Base-by-base conservation (phyloP, 306 rosid genomes). In the Erythrophleum fordii region DNA sequence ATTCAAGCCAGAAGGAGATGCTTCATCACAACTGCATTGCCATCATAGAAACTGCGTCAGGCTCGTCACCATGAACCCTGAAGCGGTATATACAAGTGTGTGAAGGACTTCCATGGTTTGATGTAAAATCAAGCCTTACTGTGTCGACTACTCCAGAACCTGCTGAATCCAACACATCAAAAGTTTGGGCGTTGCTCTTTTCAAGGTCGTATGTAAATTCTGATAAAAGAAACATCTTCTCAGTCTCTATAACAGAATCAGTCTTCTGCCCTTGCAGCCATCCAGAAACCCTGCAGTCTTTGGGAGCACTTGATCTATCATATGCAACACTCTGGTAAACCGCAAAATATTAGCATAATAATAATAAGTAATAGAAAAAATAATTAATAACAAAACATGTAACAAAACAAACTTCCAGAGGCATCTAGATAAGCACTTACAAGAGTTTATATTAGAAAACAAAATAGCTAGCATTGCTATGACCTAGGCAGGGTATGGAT, bases 161-260 rank as follows among this genome's bases (percentile, higher is more conserved):
- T 1, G 86, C 81, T 4, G 91, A 87, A 58, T 80, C 83, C 81
- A 86, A 46, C 60, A 90, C 88, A 49, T 86, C 61, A 81, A 86
- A 89, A 51, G 98, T 96, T 85, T 96, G 99, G 37, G 98, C 99
- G 82, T 96, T 93, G 91, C 97, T 93, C 86, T 87, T 96, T 86
- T 90, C 95, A 22, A 96, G 98, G 79, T 93, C 97, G 34, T 93
- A 96, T 3, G 86, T 83, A 41, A 96, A 89, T 76, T 96, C 97
- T 3, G 90, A 35, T 37, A 96, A 62, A 20, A 77, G 88, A 79
- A 82, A 81, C 88, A 84, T 87, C 78, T 86, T 93, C 45, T 83
- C 89, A 5, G 67, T 39, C n/a, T 86, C 87, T 9, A 59, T 10
- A n/a, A 74, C 69, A 62, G 85, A 59, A n/a, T 80, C 91, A 2